Conservation (phyloP, 331 rosid species). For the Rhamnella rubrinervis region DNA sequence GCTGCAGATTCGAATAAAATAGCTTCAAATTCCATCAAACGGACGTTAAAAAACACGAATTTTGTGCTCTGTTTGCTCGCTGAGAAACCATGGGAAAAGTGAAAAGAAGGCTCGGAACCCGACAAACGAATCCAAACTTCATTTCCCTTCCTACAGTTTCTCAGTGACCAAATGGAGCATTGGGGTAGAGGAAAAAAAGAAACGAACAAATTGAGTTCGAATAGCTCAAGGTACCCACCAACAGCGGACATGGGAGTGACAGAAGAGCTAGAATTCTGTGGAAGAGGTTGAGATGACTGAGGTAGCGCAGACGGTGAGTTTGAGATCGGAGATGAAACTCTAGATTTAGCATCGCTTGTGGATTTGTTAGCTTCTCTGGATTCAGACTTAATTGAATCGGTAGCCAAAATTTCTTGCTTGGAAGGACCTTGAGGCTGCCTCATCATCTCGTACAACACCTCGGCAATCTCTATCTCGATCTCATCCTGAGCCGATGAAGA, state of each 20-base stretch:
- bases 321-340: constrained; percentile 83
- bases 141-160: constrained; percentile 13
- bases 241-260: constrained; percentile 54
- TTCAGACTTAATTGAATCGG: constrained; percentile 60
- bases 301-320: constrained; percentile 44
- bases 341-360: constrained; percentile 54
- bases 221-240: constrained; percentile 54
- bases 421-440: constrained; percentile 89
- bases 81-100: constrained; percentile 24
- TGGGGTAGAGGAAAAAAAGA: constrained; percentile 11
- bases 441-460: constrained; percentile 86
- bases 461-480: constrained; percentile 96
- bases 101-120: constrained; percentile 17
- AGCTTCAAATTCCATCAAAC: constrained; percentile 12
- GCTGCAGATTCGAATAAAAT: constrained; percentile 38
- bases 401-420: constrained; percentile 54
- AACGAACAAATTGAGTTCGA: constrained; percentile 16
- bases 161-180: constrained; percentile 29
- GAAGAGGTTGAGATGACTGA: constrained; percentile 31
- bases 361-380: constrained; percentile 40
- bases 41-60: not conserved
- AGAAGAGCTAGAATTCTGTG: constrained; percentile 64
- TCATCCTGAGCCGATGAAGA: constrained; percentile 73
- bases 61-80: constrained; percentile 16
- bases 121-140: constrained; percentile 6